Percentiles rank a stretch among this genome's conserved stretches.
phyloP scores from a whole-genome alignment of 1,284 basidiomycete species.

The Leccinum solheimii region DNA sequence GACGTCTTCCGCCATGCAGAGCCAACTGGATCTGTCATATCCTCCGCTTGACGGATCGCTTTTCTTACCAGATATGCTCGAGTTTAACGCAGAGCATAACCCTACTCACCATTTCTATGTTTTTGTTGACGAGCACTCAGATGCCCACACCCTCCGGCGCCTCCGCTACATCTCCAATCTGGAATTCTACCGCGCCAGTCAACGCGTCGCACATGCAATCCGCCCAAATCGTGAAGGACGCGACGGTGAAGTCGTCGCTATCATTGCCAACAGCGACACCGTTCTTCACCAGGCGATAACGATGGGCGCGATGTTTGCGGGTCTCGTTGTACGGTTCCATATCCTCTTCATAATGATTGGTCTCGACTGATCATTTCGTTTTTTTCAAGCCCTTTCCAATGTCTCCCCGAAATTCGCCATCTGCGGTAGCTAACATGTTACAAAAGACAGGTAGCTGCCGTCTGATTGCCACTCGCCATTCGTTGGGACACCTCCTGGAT shows the following conservation, averaged over 20 bases:
- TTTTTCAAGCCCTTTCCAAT: slow-evolving; percentile 33
- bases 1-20: not conserved
- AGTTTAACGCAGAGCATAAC: slow-evolving; percentile 25
- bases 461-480: slow-evolving; percentile 33
- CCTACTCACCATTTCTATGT: slow-evolving; percentile 20
- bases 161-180: slow-evolving; percentile 22
- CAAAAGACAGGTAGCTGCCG: slow-evolving; percentile 32
- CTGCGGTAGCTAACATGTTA: slow-evolving; percentile 36
- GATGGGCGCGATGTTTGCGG: slow-evolving; percentile 34
- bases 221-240: slow-evolving; percentile 20
- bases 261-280: slow-evolving; percentile 34
- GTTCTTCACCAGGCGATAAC: slow-evolving; percentile 35
- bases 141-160: slow-evolving; percentile 3
- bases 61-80: slow-evolving; percentile 24
- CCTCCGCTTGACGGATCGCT: slow-evolving; percentile 29
- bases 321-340: slow-evolving; percentile 30
- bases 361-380: not conserved
- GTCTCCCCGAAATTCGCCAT: slow-evolving; percentile 39
- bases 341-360: not conserved
- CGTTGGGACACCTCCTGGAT: slow-evolving; percentile 29
- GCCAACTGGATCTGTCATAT: not conserved
- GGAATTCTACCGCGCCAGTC: slow-evolving; percentile 35
- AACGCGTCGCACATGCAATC: slow-evolving; percentile 32
- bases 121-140: slow-evolving; percentile 17
- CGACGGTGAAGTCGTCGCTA: slow-evolving; percentile 25